phyloP scores from a whole-genome alignment of 1,139 yeast species.

The Casaregolazyma lundiana region DNA sequence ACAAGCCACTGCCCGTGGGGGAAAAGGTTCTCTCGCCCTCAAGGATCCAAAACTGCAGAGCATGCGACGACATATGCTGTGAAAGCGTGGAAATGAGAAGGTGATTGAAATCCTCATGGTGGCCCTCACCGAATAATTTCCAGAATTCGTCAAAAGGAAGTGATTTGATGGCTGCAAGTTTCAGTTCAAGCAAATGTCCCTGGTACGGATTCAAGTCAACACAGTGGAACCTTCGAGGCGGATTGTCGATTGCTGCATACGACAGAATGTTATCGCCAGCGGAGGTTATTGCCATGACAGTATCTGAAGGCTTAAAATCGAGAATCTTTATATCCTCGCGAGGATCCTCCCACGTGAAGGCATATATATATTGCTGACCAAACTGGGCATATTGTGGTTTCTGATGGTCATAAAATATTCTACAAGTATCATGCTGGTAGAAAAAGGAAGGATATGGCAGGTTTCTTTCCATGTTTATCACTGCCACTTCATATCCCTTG shows the following conservation, averaged over 20 bases:
- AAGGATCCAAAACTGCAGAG: conserved; percentile 75
- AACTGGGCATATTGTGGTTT: conserved; percentile 67
- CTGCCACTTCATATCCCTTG: conserved; percentile 76
- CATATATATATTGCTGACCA: conserved; percentile 73
- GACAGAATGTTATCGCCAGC: conserved; percentile 80
- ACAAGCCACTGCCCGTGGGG: conserved; percentile 54
- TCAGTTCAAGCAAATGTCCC: conserved; percentile 72
- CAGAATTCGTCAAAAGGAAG: conserved; percentile 60
- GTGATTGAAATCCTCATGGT: conserved; percentile 47
- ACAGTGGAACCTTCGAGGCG: conserved; percentile 76
- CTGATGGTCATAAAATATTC: conserved; percentile 73
- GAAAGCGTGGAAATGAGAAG: conserved; percentile 55
- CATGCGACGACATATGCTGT: conserved; percentile 70
- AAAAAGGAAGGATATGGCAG: conserved; percentile 75
- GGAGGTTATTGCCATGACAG: conserved; percentile 76
- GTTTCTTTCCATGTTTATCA: conserved; percentile 55
- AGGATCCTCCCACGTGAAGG: conserved; percentile 91
- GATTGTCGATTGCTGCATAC: conserved; percentile 63
- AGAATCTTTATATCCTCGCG: conserved; percentile 69
- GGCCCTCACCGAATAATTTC: conserved; percentile 74
- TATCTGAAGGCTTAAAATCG: conserved; percentile 56
- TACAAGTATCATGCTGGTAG: conserved; percentile 71
- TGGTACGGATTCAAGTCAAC: conserved; percentile 83
- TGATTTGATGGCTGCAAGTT: conserved; percentile 63
- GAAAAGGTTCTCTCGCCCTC: conserved; percentile 57